Base-by-base conservation (phyloP, 139 green algal species). In the Chlorokybus atmophyticus region DNA sequence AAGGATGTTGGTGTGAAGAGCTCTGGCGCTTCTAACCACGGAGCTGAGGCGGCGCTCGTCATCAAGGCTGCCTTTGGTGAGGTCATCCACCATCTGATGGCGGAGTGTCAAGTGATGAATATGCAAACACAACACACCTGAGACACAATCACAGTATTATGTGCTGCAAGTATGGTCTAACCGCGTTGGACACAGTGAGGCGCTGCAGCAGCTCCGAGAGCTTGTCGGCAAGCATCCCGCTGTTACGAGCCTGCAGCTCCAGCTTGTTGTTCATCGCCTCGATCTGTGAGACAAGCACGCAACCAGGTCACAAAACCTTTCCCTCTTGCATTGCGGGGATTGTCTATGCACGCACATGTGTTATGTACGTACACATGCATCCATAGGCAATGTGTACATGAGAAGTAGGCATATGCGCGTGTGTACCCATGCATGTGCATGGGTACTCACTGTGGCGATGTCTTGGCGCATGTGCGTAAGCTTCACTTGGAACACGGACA, bases 211-310 rank as follows among this genome's bases (percentile, higher is more conserved):
- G 64, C 25, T 10, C 35, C 19, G 60, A 62, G 5, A 72, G 28
- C 64, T 76, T 63, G 5, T 49, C 64, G 14, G 75, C 47, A 5
- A 72, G 63, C 29, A 29, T 52, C 7, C 41, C 24, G 35, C 55
- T 75, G 32, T 72, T 72, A 14, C 24, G 14, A 10, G 50, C 62
- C 35, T 72, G 64, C 63, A 56, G 23, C 44, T 72, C 51, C 49
- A 72, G 62, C 50, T 32, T 54, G 64, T 72, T 72, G 63, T 72
- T 72, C 14, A 29, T 29, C n/a, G 21, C 40, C 63, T 72, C 64
- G 3, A 72, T 72, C 56, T 66, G 56, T 5, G 5, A 26, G 10
- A 14, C 10, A 44, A 14, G 35, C 10, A 14, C 10, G 35, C 10
- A n/a, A n/a, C n/a, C n/a, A n/a, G n/a, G n/a, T n/a, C n/a, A n/a